phyloP scores from a whole-genome alignment of 2,329 filamentous ascomycete genomes.

The Venturia effusa region DNA sequence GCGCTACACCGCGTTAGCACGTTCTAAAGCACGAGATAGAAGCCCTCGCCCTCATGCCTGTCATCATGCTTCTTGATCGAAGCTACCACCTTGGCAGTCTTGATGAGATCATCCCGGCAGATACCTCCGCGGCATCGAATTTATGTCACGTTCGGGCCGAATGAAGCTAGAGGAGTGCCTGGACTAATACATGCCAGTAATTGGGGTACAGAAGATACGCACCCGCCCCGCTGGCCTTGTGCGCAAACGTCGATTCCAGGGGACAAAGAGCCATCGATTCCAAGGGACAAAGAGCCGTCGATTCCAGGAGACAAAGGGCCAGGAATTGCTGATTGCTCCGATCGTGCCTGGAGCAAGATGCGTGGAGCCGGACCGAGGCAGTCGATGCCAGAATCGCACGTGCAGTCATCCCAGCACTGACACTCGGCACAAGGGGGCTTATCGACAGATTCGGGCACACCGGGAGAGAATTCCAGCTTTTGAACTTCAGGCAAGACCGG shows the following conservation, averaged over 20 bases:
- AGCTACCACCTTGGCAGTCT: background rate
- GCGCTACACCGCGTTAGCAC: background rate
- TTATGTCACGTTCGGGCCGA: background rate
- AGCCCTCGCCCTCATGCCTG: no score
- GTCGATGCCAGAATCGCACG: background rate
- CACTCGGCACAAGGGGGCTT: background rate
- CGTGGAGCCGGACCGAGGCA: background rate
- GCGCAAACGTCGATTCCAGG: background rate
- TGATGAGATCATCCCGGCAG: background rate
- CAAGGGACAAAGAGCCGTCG: no score
- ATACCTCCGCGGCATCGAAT: background rate
- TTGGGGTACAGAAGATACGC: background rate
- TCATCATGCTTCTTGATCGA: background rate
- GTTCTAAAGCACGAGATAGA: background rate
- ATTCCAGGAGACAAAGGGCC: background rate
- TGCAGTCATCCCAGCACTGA: background rate
- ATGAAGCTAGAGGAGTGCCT: background rate
- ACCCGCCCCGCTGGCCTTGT: background rate
- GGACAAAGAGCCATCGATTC: background rate
- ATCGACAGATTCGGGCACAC: background rate
- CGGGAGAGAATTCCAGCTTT: background rate
- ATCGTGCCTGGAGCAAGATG: background rate
- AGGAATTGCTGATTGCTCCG: background rate
- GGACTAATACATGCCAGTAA: background rate
- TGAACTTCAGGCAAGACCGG: background rate